Conservation (phyloP, 1,284 basidiomycete genomes). For the Blastosporella zonata region DNA sequence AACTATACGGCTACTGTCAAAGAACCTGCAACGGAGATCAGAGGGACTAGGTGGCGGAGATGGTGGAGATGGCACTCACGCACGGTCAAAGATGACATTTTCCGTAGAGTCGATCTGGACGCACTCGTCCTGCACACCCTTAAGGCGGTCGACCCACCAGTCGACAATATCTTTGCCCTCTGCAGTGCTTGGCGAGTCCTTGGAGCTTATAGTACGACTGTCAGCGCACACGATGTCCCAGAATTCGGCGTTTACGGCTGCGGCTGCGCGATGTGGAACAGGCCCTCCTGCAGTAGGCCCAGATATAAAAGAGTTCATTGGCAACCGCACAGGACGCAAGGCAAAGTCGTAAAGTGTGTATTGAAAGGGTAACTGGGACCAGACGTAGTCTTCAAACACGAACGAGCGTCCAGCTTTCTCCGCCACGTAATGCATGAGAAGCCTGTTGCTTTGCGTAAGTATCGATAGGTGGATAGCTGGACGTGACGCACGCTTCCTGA, state of each 20-base stretch:
- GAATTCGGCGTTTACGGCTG: conserved; percentile 23
- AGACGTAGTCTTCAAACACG: conserved; percentile 68
- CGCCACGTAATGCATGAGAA: conserved; percentile 51
- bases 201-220: conserved; percentile 32
- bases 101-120: conserved; percentile 43
- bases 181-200: conserved; percentile 30
- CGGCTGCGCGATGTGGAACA: conserved; percentile 20
- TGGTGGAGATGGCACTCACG: conserved; percentile 33
- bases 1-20: conserved; percentile 46
- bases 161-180: conserved; percentile 41
- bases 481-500: conserved; percentile 47
- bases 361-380: conserved; percentile 48
- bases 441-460: conserved; percentile 24
- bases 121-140: conserved; percentile 38
- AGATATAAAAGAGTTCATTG: conserved; percentile 58
- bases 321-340: conserved; percentile 54
- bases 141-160: conserved; percentile 49
- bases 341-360: conserved; percentile 49
- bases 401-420: conserved; percentile 45
- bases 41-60: not conserved
- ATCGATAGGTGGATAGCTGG: not conserved
- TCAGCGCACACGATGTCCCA: conserved; percentile 29
- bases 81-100: conserved; percentile 44
- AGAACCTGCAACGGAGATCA: conserved; percentile 39
- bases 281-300: conserved; percentile 54